Conservation (phyloP, 2,329 filamentous ascomycete species). For the Sporothrix pseudoabietina region DNA sequence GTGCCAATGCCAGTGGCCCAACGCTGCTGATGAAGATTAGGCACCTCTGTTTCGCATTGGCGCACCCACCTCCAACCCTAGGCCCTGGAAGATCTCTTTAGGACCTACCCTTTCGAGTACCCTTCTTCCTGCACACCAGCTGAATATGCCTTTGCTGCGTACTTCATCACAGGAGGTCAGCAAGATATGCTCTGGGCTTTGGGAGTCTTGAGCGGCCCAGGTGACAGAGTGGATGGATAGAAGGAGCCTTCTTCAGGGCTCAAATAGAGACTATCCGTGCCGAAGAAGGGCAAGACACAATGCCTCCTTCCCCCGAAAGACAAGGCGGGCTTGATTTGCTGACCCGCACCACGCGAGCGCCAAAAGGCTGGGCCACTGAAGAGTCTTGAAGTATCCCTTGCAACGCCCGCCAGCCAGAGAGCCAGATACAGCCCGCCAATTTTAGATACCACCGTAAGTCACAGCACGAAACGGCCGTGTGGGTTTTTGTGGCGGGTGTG, state of each 20-base stretch:
- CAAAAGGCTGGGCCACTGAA: conserved; percentile 6
- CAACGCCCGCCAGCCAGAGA: neutral
- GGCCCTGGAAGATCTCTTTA: neutral
- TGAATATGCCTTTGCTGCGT: neutral
- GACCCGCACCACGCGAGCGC: conserved; percentile 28
- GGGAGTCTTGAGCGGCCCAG: too few species aligned
- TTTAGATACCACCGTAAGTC: neutral
- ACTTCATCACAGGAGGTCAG: neutral
- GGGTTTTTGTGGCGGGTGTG: neutral
- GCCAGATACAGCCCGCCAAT: neutral
- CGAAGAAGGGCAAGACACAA: conserved; percentile 26
- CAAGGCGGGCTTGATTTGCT: conserved; percentile 28
- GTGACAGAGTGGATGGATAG: neutral
- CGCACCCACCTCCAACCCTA: neutral
- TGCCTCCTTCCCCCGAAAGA: neutral
- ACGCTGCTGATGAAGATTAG: neutral
- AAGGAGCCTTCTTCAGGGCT: neutral
- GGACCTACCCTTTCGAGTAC: neutral
- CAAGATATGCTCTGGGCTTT: neutral
- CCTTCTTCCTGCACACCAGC: neutral
- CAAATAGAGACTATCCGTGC: conserved; percentile 20
- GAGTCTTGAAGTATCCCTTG: neutral
- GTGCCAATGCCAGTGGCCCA: neutral
- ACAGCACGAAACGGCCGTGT: conserved; percentile 11
- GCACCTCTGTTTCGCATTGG: neutral